Base-by-base conservation (phyloP, 306 rosid species). In the Begonia peltatifolia region DNA sequence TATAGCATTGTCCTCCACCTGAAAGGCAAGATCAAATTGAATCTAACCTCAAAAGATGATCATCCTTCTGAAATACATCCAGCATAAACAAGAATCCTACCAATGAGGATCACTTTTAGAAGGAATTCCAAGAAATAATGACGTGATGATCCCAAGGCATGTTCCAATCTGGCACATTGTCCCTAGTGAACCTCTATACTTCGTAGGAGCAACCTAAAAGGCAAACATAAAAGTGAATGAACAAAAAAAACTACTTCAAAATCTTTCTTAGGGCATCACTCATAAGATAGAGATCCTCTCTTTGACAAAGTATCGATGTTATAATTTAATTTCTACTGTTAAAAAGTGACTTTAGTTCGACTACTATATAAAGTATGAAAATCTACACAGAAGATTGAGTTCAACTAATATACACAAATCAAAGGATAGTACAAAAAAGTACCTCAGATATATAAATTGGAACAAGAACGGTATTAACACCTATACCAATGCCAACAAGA, bases 401-500 rank as follows among this genome's bases (percentile, higher is more conserved):
- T 9, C 16, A 14, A 14, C 16, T 49, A 14, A 9, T 15, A 49
- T 13, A 12, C 16, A 5, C 22, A 12, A 4, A 11, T 9, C 1
- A 11, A 55, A 42, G 14, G 10, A 17, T 2, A 17, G 15, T 36
- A 25, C n/a, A 48, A 62, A 55, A 14, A 41, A 54, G 51, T 71
- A 87, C 96, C 96, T 87, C 96, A 9, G 94, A 79, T 50, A 87
- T 79, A 63, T 83, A 87, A 50, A 87, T 70, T 43, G 96, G 96
- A 61, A 84, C 85, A 69, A 87, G 96, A 67, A 84, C 92, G 0
- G 92, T 79, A 56, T 81, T 76, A 50, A 87, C 96, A 57, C 96
- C 96, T 38, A 87, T 84, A 66, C 96, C 96, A 58, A 87, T 80
- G 63, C 92, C 96, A 73, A 87, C 96, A 62, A 87, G 92, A 87